Conservation (phyloP, 202 grass and related monocot genomes). For the Zizania palustris region DNA sequence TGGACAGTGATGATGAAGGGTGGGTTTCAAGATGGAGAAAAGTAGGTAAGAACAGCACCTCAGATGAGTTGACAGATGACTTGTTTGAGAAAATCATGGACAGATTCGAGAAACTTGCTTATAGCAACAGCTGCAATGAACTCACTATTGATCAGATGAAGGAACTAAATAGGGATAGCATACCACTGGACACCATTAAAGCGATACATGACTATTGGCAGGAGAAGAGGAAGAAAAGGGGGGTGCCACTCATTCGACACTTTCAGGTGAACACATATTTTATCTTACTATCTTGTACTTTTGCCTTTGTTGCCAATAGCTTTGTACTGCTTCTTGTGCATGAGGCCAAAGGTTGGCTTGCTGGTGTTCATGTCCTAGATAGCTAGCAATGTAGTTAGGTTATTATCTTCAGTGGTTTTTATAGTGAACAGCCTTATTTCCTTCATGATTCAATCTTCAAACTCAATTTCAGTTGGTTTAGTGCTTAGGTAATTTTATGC, state of each 20-base stretch:
- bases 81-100: constrained; percentile 87
- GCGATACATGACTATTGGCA: constrained; percentile 70
- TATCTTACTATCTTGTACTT: constrained; percentile 15
- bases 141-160: constrained; percentile 79
- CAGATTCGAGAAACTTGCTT: constrained; percentile 87
- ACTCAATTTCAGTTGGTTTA: constrained; percentile 29
- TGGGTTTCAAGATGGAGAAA: constrained; percentile 60
- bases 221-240: constrained; percentile 83
- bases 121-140: constrained; percentile 60
- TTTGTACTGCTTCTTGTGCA: constrained; percentile 16
- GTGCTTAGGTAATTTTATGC: background rate
- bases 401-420: constrained; percentile 27
- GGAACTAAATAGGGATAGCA: constrained; percentile 63
- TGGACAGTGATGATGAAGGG: constrained; percentile 92
- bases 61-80: constrained; percentile 60
- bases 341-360: background rate
- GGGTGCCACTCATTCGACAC: constrained; percentile 81
- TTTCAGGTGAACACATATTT: constrained; percentile 71
- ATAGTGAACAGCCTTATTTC: background rate
- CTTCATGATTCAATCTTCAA: background rate
- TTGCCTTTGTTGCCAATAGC: background rate
- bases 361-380: constrained; percentile 6
- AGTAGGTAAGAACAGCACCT: constrained; percentile 32
- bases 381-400: constrained; percentile 17
- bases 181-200: constrained; percentile 57